phyloP scores from a whole-genome alignment of 2,329 filamentous ascomycete species.

The Talaromyces sp. region DNA sequence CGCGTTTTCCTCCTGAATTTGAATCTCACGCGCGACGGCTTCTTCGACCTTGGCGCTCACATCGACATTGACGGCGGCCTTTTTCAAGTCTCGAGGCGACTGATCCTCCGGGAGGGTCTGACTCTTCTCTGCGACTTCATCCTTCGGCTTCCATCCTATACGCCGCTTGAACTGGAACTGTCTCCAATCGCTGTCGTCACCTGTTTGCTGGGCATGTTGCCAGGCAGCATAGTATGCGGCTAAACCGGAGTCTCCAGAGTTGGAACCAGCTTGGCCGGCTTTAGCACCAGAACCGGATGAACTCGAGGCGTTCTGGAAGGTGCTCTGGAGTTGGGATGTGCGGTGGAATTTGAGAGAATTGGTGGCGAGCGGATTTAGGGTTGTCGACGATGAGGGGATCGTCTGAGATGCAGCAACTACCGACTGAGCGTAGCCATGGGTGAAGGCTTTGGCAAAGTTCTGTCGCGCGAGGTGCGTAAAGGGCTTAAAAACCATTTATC shows the following conservation, averaged over 20 bases:
- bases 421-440: slow-evolving; percentile 96
- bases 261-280: slow-evolving; percentile 57
- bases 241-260: slow-evolving; percentile 61
- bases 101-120: slow-evolving; percentile 24
- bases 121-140: slow-evolving; percentile 36
- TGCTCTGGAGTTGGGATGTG: slow-evolving; percentile 68
- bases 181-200: slow-evolving; percentile 76
- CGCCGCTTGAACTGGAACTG: slow-evolving; percentile 86
- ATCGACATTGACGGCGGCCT: slow-evolving; percentile 48
- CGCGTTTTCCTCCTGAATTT: slow-evolving; percentile 54
- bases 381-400: slow-evolving; percentile 56
- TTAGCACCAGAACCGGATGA: slow-evolving; percentile 50
- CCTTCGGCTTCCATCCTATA: slow-evolving; percentile 76
- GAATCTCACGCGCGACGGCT: slow-evolving; percentile 74
- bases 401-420: slow-evolving; percentile 93
- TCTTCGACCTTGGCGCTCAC: slow-evolving; percentile 77
- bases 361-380: slow-evolving; percentile 51
- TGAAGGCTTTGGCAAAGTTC: slow-evolving; percentile 94
- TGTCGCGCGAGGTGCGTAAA: slow-evolving; percentile 86
- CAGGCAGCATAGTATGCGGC: slow-evolving; percentile 91
- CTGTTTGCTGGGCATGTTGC: slow-evolving; percentile 70
- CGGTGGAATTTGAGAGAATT: slow-evolving; percentile 50
- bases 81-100: slow-evolving; percentile 56
- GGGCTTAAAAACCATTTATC: slow-evolving; percentile 83
- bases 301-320: slow-evolving; percentile 63